Evolutionary conservation across 1,284 basidiomycete genomes (phyloP).

Genomic region (Exsudoporus floridanus): DNA sequence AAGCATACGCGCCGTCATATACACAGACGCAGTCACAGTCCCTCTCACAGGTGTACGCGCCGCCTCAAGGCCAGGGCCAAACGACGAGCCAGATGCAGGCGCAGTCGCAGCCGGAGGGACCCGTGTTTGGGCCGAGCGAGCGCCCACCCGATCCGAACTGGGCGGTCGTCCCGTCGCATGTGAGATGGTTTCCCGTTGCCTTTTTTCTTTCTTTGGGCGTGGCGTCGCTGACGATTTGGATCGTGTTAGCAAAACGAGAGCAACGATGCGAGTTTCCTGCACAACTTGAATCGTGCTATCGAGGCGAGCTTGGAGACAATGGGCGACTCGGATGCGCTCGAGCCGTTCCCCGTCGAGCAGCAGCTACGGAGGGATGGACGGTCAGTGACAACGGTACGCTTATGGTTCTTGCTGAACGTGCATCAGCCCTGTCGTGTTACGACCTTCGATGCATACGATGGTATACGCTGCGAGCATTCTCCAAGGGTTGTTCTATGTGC

Average conservation of each 20-base stretch:
- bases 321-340: conserved; percentile 36
- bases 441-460: conserved; percentile 50
- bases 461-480: conserved; percentile 61
- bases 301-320: conserved; percentile 56
- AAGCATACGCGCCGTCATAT: conserved; percentile 15
- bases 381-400: conserved; percentile 37
- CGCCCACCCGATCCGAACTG: conserved; percentile 62
- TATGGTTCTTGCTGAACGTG: neutral
- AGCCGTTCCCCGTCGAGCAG: conserved; percentile 46
- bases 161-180: conserved; percentile 68
- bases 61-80: conserved; percentile 5
- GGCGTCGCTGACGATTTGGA: conserved; percentile 1
- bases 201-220: too few species aligned
- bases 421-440: conserved; percentile 61
- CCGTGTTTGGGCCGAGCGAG: conserved; percentile 56
- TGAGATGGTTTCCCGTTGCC: conserved; percentile 29
- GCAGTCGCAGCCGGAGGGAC: conserved; percentile 28
- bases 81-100: neutral
- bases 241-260: conserved; percentile 31
- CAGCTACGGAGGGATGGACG: conserved; percentile 55
- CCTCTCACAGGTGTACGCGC: conserved; percentile 10
- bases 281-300: conserved; percentile 62
- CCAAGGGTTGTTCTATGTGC: conserved; percentile 64
- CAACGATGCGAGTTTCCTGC: conserved; percentile 49
- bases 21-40: conserved; percentile 9